These are phyloP conservation scores for Aspergillus neoniger DNA, from an alignment of 2,329 filamentous ascomycete genomes.

Conservation along the genomic window DNA sequence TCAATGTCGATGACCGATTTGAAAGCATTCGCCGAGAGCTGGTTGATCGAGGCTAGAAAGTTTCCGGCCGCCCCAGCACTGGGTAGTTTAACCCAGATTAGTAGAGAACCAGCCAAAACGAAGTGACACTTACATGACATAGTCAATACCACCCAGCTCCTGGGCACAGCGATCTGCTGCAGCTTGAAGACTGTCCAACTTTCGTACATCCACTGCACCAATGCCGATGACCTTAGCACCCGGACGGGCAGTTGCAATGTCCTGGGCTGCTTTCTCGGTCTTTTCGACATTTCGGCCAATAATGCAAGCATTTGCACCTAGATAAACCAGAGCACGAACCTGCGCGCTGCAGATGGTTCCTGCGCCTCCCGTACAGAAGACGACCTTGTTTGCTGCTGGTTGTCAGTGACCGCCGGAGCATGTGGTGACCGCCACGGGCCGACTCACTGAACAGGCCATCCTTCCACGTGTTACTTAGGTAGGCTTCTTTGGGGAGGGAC, in stretches of 20 bases:
- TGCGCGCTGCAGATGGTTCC: constrained; percentile 94
- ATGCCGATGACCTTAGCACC: constrained; percentile 87
- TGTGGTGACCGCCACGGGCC: neutral
- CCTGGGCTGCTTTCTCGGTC: constrained; percentile 76
- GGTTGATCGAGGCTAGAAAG: constrained; percentile 82
- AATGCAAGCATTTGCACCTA: constrained; percentile 93
- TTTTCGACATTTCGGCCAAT: constrained; percentile 87
- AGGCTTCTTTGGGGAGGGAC: constrained; percentile 71
- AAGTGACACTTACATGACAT: constrained; percentile 69
- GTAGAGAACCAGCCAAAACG: neutral
- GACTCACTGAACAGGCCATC: constrained; percentile 79
- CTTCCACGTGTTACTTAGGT: constrained; percentile 80
- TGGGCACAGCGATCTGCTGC: constrained; percentile 78
- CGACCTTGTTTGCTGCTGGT: constrained; percentile 73
- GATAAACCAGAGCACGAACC: constrained; percentile 83
- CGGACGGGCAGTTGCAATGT: constrained; percentile 75
- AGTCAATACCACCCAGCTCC: constrained; percentile 87
- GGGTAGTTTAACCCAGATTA: constrained; percentile 16
- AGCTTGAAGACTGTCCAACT: constrained; percentile 66
- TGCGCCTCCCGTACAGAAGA: constrained; percentile 93
- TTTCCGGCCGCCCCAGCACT: constrained; percentile 95
- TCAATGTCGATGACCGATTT: constrained; percentile 96
- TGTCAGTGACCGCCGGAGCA: constrained; percentile 11
- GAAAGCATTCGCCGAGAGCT: constrained; percentile 85
- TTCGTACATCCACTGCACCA: constrained; percentile 72